phyloP scores from a whole-genome alignment of 2,329 filamentous ascomycete species.

The Leptographium radiaticola region DNA sequence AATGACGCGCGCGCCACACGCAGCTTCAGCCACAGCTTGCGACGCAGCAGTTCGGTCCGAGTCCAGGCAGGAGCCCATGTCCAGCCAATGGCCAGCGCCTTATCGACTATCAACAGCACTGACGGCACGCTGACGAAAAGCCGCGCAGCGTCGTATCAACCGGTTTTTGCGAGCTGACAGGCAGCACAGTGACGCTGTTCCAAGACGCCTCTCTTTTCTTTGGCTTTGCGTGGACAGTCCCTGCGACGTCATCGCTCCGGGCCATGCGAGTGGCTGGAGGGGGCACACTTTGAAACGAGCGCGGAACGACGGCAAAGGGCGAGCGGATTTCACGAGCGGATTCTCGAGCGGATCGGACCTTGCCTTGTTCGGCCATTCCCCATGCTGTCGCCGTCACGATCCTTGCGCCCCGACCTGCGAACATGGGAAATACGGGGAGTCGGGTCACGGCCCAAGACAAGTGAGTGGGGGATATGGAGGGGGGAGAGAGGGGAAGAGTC shows the following conservation, averaged over 20 bases:
- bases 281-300: too few relatives aligned
- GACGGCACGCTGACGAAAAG: neutral
- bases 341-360: too few relatives aligned
- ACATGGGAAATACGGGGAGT: constrained; percentile 43
- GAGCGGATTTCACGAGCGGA: too few relatives aligned
- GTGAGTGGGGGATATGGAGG: constrained; percentile 33
- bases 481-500: neutral
- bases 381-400: neutral
- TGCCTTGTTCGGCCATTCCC: neutral
- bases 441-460: constrained; percentile 67
- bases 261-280: too few relatives aligned
- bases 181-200: too few relatives aligned
- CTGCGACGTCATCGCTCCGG: too few relatives aligned
- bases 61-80: too few relatives aligned
- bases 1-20: neutral
- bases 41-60: neutral
- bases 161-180: too few relatives aligned
- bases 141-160: neutral
- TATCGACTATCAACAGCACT: neutral
- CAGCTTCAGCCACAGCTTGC: neutral
- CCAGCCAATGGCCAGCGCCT: neutral
- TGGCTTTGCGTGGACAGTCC: too few relatives aligned
- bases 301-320: too few relatives aligned
- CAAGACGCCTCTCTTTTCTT: too few relatives aligned
- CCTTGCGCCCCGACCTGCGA: constrained; percentile 2